Base-by-base conservation (phyloP, 2,329 filamentous ascomycete genomes). In the Chaetomiaceae sp. region DNA sequence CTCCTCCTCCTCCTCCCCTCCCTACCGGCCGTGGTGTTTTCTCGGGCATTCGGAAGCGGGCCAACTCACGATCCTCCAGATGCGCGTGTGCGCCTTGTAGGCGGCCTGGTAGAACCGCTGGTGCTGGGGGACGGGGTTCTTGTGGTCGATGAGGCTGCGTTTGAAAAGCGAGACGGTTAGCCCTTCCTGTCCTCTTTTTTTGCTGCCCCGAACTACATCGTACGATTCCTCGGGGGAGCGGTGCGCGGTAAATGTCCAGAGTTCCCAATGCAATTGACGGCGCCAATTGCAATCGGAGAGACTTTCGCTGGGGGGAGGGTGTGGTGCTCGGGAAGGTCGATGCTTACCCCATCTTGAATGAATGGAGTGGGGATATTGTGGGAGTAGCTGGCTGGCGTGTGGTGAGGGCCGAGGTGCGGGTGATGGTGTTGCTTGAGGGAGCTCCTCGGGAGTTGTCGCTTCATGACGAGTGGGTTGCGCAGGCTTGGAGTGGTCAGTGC, bases 41-140 rank as follows among this genome's bases (percentile, higher is more conserved):
- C 8, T 19, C 4, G 9, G 10, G 21, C 12, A 21, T 9, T 17
- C n/a, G n/a, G 33, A 16, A 3, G 16, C n/a, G 35, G 33, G 21
- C 25, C 6, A 7, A 77, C 85, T 68, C 78, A 91, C 87, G 72
- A 90, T 89, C 71, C 80, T 75, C 87, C 87, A 91, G 68, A 88
- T 71, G 64, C 87, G 82, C 60, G 82, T 74, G 69, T 84, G 80
- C 57, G 74, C 71, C 64, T 79, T 81, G 70, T 86, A 86, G 62
- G 87, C 83, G 59, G 78, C 74, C 75, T 90, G 87, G 76, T 88
- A 89, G 62, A 81, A 72, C 65, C 80, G 77, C 78, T 92, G 87
- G 74, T 86, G 78, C 67, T 86, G 64, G 51, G 86, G 85, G 64
- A 91, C 87, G 65, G 78, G 80, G 81, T 92, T 92, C 68, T 80